Conservation (phyloP, 2,329 filamentous ascomycete species). For the Aspergillus puulaauensis region DNA sequence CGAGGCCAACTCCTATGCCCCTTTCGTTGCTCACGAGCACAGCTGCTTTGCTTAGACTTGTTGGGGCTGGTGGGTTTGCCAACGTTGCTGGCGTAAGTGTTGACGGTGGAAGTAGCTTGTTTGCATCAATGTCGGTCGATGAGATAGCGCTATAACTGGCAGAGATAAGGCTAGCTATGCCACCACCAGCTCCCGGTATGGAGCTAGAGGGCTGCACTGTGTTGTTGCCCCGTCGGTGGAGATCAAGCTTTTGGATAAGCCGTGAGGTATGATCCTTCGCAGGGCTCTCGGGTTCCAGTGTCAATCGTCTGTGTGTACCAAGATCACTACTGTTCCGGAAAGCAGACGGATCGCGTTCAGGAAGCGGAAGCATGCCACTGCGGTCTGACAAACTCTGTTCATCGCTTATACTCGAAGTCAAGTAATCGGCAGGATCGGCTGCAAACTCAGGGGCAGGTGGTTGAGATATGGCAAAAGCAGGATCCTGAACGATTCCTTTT, state of each 20-base stretch:
- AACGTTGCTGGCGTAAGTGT: slow-evolving; percentile 79
- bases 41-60: slow-evolving; percentile 81
- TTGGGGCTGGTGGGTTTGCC: slow-evolving; percentile 78
- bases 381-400: slow-evolving; percentile 60
- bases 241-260: slow-evolving; percentile 89
- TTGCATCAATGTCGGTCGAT: slow-evolving; percentile 34
- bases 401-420: slow-evolving; percentile 55
- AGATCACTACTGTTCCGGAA: slow-evolving; percentile 73
- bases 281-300: slow-evolving; percentile 58
- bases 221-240: slow-evolving; percentile 73
- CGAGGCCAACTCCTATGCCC: slow-evolving; percentile 61
- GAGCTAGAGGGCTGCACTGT: slow-evolving; percentile 52
- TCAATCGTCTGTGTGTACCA: slow-evolving; percentile 48
- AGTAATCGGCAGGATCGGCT: slow-evolving; percentile 70
- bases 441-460: slow-evolving; percentile 89
- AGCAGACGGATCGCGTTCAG: slow-evolving; percentile 58
- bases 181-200: slow-evolving; percentile 52
- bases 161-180: slow-evolving; percentile 82
- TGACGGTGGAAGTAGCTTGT: slow-evolving; percentile 49
- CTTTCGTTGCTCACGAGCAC: slow-evolving; percentile 78
- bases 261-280: slow-evolving; percentile 77
- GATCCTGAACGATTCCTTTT: slow-evolving; percentile 52
- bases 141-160: slow-evolving; percentile 73
- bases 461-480: slow-evolving; percentile 89
- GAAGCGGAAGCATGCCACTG: slow-evolving; percentile 63